Evolutionary conservation across 2,329 filamentous ascomycete genomes (phyloP).

Genomic region (Hawksworthiomyces lignivorus): DNA sequence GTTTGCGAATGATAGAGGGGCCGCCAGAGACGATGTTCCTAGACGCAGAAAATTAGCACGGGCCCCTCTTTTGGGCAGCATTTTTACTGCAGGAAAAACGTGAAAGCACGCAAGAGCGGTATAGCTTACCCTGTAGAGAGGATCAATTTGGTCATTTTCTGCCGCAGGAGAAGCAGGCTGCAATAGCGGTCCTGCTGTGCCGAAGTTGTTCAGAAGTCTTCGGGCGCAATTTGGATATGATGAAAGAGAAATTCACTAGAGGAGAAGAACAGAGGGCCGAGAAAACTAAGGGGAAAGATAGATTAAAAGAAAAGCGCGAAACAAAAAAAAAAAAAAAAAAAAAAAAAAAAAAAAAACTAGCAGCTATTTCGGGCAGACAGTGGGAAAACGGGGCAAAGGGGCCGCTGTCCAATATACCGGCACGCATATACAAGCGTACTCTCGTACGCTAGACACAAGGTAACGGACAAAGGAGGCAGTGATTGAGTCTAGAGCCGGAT

Average conservation of each 20-base stretch:
- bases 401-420: too few relatives aligned
- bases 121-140: constrained; percentile 2
- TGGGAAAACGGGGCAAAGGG: too few relatives aligned
- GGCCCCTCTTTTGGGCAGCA: too few relatives aligned
- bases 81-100: background rate
- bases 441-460: constrained; percentile 3
- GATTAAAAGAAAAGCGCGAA: background rate
- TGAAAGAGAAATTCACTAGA: background rate
- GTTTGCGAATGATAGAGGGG: constrained; percentile 75
- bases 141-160: constrained; percentile 3
- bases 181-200: background rate
- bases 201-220: too few relatives aligned
- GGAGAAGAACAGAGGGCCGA: background rate
- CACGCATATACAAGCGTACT: too few relatives aligned
- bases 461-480: background rate
- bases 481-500: background rate
- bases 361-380: too few relatives aligned
- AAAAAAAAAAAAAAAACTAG: background rate
- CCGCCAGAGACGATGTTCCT: constrained; percentile 81
- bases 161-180: background rate
- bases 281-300: too few relatives aligned
- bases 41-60: constrained; percentile 12
- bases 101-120: background rate
- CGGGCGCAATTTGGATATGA: too few relatives aligned
- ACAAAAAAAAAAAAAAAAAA: background rate